Conservation (phyloP, 2,329 filamentous ascomycete genomes). For the Ambrosiella xylebori region DNA sequence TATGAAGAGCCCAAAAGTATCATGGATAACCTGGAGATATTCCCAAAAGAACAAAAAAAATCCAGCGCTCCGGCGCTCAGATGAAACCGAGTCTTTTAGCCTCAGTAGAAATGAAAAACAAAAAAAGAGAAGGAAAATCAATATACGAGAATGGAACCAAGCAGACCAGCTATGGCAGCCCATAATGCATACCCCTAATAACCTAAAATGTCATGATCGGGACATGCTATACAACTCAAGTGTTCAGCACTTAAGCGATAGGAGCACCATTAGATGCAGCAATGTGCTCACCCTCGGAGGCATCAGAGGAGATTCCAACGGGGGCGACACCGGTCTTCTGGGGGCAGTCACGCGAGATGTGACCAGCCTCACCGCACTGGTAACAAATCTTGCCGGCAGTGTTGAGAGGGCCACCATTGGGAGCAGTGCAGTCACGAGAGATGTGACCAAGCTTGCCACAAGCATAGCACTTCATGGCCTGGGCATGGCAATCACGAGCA, state of each 20-base stretch:
- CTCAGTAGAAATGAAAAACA: background rate
- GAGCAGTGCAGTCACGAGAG: constrained; percentile 83
- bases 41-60: background rate
- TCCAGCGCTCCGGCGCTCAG: background rate
- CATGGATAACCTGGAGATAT: constrained; percentile 1
- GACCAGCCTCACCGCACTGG: constrained; percentile 84
- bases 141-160: constrained; percentile 4
- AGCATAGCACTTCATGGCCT: constrained; percentile 97
- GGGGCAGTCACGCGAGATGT: constrained; percentile 91
- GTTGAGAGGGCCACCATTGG: constrained; percentile 89
- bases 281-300: constrained; percentile 1
- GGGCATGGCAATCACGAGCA: constrained; percentile 92
- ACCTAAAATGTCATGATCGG: no score
- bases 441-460: constrained; percentile 93
- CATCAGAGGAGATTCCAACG: background rate
- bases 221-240: background rate
- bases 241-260: constrained; percentile 19
- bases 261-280: constrained; percentile 15
- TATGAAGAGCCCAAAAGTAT: constrained; percentile 8
- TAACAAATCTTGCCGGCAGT: constrained; percentile 98
- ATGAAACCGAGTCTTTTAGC: background rate
- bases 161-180: no score
- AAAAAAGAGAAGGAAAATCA: constrained; percentile 8
- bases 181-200: no score
- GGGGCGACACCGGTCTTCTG: constrained; percentile 36